Base-by-base conservation (phyloP, 2,329 filamentous ascomycete genomes). In the Diaporthe vexans region DNA sequence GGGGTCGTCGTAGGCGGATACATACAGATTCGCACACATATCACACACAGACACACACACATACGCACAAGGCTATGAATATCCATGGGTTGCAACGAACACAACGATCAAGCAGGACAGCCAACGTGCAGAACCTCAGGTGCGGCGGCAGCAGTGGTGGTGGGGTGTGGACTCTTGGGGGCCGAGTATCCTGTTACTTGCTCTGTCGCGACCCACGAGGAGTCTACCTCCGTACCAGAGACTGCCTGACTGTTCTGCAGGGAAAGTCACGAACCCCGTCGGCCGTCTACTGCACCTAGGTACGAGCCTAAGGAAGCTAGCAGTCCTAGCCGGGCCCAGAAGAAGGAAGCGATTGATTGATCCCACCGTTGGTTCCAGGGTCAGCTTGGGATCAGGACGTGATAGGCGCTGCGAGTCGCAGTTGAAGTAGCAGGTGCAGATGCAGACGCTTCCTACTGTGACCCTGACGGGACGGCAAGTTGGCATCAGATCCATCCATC, bases 321-420 rank as follows among this genome's bases (percentile, higher is more conserved):
- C 13, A 68, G 3, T 68, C 33, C 21, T 52, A 46, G 46, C 63
- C 63, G 63, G 63, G 33, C 33, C 48, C 63, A 68, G 48, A 68
- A 68, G 33, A 68, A 68, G 63, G 48, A 37, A 26, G 63, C 63
- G 63, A 68, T 68, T 68, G 33, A 68, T 54, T 54, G 33, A 68
- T 68, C 13, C 29, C 29, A 24, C 63, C 33, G 63, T 68, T 68
- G 46, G 63, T 40, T 40, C 63, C 48, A 54, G 63, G 33, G 33
- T 67, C 46, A 29, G 29, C 46, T 24, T 52, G 13, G 63, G 48
- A 40, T 40, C 35, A 48, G 19, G 8, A 29, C 48, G 59, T 65
- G 59, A 65, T 65, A 48, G 59, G 59, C 40, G 46, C 46, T 52
- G 63, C 21, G 46, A 10, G 46, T 51, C 24, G 46, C 48, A 54